These are phyloP conservation scores for Fusarium verticillioides DNA, from an alignment of 2,329 filamentous ascomycete genomes.

Conservation along the genomic window DNA sequence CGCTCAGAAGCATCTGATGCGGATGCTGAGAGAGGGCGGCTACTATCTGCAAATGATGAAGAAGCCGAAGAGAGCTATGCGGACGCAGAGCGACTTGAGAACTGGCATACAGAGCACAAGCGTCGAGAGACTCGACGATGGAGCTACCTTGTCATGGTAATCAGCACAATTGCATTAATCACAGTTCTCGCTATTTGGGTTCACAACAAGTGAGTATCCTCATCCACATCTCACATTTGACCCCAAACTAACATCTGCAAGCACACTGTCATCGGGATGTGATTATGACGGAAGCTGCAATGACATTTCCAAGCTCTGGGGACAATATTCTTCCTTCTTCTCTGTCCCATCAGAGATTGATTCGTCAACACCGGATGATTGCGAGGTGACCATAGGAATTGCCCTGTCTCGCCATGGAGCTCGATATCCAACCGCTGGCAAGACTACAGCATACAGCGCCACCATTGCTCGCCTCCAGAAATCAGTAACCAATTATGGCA, in stretches of 20 bases:
- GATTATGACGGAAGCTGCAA: slow-evolving; percentile 59
- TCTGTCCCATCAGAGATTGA: slow-evolving; percentile 75
- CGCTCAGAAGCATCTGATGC: slow-evolving; percentile 20
- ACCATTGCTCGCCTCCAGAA: slow-evolving; percentile 74
- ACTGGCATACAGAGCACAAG: slow-evolving; percentile 32
- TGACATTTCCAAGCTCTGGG: slow-evolving; percentile 75
- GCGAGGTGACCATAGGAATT: slow-evolving; percentile 81
- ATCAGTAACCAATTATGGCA: slow-evolving; percentile 65
- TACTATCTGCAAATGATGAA: slow-evolving; percentile 24
- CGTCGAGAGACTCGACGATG: slow-evolving; percentile 34
- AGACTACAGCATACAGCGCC: slow-evolving; percentile 70
- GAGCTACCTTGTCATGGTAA: slow-evolving; percentile 38
- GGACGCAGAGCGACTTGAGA: slow-evolving; percentile 35
- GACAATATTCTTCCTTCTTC: slow-evolving; percentile 89
- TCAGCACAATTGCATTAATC: slow-evolving; percentile 29
- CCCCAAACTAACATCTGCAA: slow-evolving; percentile 1
- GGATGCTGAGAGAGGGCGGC: slow-evolving; percentile 23
- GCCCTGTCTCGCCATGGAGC: slow-evolving; percentile 87
- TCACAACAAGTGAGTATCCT: slow-evolving; percentile 30
- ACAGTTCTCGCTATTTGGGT: slow-evolving; percentile 35
- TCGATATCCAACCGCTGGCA: slow-evolving; percentile 78
- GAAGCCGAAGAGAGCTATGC: slow-evolving; percentile 15
- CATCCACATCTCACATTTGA: background rate
- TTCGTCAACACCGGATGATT: slow-evolving; percentile 70
- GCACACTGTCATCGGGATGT: slow-evolving; percentile 35